Evolutionary conservation across 2,329 filamentous ascomycete species (phyloP).

Genomic region (Cercospora sp.): DNA sequence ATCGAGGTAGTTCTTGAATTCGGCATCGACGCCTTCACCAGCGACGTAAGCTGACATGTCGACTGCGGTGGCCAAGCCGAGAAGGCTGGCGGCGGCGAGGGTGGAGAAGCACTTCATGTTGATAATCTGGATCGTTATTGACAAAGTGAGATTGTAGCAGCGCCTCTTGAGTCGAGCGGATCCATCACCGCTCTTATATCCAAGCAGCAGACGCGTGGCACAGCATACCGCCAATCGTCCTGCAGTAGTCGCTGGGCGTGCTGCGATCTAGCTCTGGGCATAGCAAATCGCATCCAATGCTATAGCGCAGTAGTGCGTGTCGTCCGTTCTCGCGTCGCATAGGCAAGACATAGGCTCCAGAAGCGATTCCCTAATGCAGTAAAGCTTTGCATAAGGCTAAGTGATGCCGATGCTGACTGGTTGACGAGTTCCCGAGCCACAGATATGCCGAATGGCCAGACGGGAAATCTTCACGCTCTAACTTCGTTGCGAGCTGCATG

Average conservation of each 20-base stretch:
- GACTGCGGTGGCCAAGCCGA: constrained; percentile 12
- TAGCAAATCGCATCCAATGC: background rate
- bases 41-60: constrained; percentile 15
- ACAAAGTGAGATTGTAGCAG: too few relatives aligned
- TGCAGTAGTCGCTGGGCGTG: background rate
- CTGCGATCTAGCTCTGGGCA: background rate
- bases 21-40: constrained; percentile 13
- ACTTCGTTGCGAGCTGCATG: background rate
- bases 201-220: background rate
- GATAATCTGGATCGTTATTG: background rate
- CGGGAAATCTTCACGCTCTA: background rate
- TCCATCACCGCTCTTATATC: background rate
- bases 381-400: background rate
- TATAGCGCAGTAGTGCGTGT: background rate
- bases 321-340: background rate
- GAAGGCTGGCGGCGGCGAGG: background rate
- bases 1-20: constrained; percentile 14
- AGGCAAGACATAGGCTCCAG: background rate
- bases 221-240: background rate
- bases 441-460: background rate
- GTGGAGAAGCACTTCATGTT: constrained; percentile 12
- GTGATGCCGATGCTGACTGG: background rate
- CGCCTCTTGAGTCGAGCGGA: background rate
- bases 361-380: background rate
- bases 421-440: background rate